These are phyloP conservation scores for Fusarium dimerum DNA, from an alignment of 2,329 filamentous ascomycete species.

Conservation along the genomic window DNA sequence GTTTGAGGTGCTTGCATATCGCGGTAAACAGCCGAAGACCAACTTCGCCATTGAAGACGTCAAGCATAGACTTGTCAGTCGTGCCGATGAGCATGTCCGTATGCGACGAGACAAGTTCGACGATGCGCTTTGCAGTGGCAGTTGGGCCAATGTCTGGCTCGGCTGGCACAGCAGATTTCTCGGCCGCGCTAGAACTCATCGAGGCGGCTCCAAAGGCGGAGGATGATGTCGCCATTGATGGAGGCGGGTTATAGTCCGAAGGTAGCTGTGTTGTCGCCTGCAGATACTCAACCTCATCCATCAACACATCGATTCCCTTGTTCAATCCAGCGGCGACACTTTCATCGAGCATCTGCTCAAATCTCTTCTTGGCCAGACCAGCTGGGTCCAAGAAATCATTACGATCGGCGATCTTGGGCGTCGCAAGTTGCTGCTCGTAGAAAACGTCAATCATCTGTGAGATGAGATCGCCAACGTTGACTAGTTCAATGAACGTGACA, in stretches of 20 bases:
- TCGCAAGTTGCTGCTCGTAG: constrained; percentile 90
- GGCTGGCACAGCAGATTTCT: constrained; percentile 31
- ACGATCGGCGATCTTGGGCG: constrained; percentile 79
- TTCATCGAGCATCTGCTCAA: constrained; percentile 98
- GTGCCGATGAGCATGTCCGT: constrained; percentile 91
- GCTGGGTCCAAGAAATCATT: constrained; percentile 95
- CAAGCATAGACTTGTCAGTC: constrained; percentile 96
- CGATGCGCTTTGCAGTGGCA: constrained; percentile 74
- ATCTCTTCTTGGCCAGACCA: constrained; percentile 94
- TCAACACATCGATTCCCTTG: constrained; percentile 96
- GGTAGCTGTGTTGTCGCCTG: constrained; percentile 84
- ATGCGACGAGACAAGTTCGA: constrained; percentile 83
- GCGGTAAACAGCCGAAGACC: constrained; percentile 88
- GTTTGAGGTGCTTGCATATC: constrained; percentile 96
- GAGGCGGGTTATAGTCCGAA: constrained; percentile 83
- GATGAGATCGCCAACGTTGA: constrained; percentile 97
- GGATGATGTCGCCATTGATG: constrained; percentile 11
- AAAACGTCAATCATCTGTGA: constrained; percentile 99
- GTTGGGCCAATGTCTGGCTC: constrained; percentile 66
- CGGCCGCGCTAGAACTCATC: constrained; percentile 20
- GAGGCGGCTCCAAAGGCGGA: constrained; percentile 12
- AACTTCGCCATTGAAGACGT: constrained; percentile 98
- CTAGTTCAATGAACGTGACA: constrained; percentile 93
- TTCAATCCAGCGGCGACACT: constrained; percentile 93
- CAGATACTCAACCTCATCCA: constrained; percentile 97